These are phyloP conservation scores for Athelia psychrophila DNA, from an alignment of 1,284 basidiomycete genomes.

Conservation along the genomic window DNA sequence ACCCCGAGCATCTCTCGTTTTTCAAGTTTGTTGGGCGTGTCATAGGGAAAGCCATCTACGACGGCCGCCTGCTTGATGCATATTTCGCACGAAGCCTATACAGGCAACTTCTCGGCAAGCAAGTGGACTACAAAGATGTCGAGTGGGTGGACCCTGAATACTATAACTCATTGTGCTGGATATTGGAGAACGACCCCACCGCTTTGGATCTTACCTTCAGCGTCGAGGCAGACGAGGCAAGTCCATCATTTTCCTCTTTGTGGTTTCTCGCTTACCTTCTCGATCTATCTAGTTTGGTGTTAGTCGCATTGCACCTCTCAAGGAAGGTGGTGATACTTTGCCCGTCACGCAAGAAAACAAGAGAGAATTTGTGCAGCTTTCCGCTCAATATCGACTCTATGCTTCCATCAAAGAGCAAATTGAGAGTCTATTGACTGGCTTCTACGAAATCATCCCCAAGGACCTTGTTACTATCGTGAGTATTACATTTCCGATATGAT, in stretches of 20 bases:
- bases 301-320: constrained; percentile 83
- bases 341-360: constrained; percentile 95
- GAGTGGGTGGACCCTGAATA: constrained; percentile 98
- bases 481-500: constrained; percentile 10
- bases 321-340: constrained; percentile 78
- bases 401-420: constrained; percentile 98
- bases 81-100: constrained; percentile 97
- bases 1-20: constrained; percentile 94
- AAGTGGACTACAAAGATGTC: constrained; percentile 90
- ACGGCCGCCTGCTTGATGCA: constrained; percentile 93
- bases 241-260: constrained; percentile 19
- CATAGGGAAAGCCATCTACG: constrained; percentile 95
- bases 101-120: constrained; percentile 88
- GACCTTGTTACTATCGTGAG: constrained; percentile 77
- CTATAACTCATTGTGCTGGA: constrained; percentile 92
- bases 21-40: constrained; percentile 99
- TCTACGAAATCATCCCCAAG: constrained; percentile 95
- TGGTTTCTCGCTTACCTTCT: constrained; percentile 4
- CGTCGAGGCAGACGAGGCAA: constrained; percentile 88
- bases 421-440: constrained; percentile 86
- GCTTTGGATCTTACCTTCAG: constrained; percentile 85
- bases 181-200: constrained; percentile 88
- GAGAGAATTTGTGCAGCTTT: constrained; percentile 92
- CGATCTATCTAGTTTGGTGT: constrained; percentile 70
- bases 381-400: constrained; percentile 89